Percentiles rank a stretch among this genome's conserved stretches.
Evolutionary conservation across 2,329 filamentous ascomycete genomes (phyloP).

Genomic region (Ophiostoma triangulosporum): DNA sequence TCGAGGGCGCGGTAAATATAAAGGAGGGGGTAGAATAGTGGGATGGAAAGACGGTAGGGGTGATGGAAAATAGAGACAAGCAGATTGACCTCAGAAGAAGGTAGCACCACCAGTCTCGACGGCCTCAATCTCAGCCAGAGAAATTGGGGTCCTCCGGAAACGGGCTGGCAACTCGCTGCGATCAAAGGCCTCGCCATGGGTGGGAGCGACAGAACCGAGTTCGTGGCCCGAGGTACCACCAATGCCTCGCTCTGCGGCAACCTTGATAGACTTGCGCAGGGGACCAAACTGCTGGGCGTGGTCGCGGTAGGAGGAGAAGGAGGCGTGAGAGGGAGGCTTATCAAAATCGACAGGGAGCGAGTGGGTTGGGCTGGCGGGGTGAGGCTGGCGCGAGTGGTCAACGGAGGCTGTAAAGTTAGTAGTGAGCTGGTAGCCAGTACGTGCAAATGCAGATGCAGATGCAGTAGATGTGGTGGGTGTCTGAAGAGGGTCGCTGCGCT

Average conservation of each 20-base stretch:
- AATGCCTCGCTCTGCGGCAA: slow-evolving; percentile 24
- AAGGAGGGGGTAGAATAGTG: not conserved
- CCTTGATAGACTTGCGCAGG: slow-evolving; percentile 44
- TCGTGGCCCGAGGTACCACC: slow-evolving; percentile 54
- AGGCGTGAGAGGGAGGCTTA: slow-evolving; percentile 33
- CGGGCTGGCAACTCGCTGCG: slow-evolving; percentile 72
- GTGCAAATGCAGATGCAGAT: not conserved
- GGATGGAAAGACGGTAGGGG: not conserved
- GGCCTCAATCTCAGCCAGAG: slow-evolving; percentile 79
- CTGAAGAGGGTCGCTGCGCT: not conserved
- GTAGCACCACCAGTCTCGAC: slow-evolving; percentile 83
- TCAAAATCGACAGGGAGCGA: slow-evolving; percentile 44
- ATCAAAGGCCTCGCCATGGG: slow-evolving; percentile 71
- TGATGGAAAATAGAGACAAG: not conserved
- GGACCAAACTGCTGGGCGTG: slow-evolving; percentile 68
- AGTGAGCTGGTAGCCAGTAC: not conserved
- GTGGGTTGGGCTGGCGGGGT: slow-evolving; percentile 56
- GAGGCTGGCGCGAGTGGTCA: slow-evolving; percentile 60
- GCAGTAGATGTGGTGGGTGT: not conserved
- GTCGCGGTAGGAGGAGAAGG: slow-evolving; percentile 66
- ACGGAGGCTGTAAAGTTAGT: slow-evolving; percentile 38
- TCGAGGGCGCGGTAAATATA: not conserved
- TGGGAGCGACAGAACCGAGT: slow-evolving; percentile 59
- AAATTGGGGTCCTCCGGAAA: slow-evolving; percentile 66
- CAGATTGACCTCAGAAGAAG: slow-evolving; percentile 20